Evolutionary conservation across 1,284 basidiomycete species (phyloP).

Genomic region (Melampsora americana): DNA sequence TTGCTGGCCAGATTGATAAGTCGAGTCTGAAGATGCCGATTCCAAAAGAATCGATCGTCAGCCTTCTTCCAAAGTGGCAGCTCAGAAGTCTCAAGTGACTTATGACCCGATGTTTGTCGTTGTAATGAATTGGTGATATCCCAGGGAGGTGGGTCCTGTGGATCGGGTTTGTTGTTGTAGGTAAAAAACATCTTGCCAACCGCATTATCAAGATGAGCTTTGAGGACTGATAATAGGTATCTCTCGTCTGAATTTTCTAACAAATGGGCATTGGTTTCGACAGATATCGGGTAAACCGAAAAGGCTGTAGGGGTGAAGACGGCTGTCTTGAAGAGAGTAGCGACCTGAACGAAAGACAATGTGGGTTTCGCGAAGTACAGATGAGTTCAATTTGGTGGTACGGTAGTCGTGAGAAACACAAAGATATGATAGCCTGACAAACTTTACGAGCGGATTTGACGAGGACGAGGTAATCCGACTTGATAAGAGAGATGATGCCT

Average conservation of each 20-base stretch:
- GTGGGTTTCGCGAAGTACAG: background rate
- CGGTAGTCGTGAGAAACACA: background rate
- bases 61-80: conserved; percentile 22
- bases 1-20: conserved; percentile 34
- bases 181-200: conserved; percentile 35
- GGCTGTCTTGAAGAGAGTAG: conserved; percentile 29
- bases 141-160: conserved; percentile 31
- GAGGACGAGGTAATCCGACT: conserved; percentile 39
- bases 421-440: background rate
- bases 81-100: background rate
- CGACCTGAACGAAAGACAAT: conserved; percentile 18
- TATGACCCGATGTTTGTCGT: background rate
- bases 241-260: conserved; percentile 23
- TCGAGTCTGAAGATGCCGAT: conserved; percentile 23
- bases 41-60: conserved; percentile 43
- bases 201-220: conserved; percentile 37
- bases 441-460: conserved; percentile 41
- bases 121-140: conserved; percentile 30
- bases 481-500: conserved; percentile 30
- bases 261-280: conserved; percentile 29
- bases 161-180: conserved; percentile 12
- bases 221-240: conserved; percentile 31
- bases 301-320: conserved; percentile 34
- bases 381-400: background rate
- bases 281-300: conserved; percentile 29